phyloP scores from a whole-genome alignment of 345 rosid genomes.

The Populus tremula region DNA sequence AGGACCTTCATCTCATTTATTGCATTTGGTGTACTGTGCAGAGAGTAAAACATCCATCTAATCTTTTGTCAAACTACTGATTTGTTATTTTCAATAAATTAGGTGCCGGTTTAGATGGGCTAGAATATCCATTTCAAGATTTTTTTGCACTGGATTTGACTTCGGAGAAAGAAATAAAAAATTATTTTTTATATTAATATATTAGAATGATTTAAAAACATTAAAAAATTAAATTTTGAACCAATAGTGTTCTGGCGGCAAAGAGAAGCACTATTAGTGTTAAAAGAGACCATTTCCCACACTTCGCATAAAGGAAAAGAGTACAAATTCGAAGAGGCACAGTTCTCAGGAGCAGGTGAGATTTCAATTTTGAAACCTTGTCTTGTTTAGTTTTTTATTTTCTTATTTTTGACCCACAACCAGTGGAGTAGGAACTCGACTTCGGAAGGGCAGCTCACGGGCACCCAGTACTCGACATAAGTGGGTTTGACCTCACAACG shows the following conservation, averaged over 20 bases:
- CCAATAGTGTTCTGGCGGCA: too few species aligned
- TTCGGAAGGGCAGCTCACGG: not conserved
- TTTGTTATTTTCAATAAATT: too few species aligned
- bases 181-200: too few species aligned
- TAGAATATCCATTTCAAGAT: too few species aligned
- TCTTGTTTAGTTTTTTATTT: too few species aligned
- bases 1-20: not conserved
- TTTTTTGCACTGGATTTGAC: too few species aligned
- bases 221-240: too few species aligned
- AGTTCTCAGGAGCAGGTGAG: not conserved
- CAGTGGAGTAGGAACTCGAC: not conserved
- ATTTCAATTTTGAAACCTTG: not conserved
- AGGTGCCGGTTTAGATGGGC: too few species aligned
- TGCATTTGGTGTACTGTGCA: not conserved
- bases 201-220: too few species aligned
- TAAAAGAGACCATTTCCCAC: not conserved
- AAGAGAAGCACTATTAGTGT: too few species aligned
- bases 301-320: not conserved
- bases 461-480: not conserved
- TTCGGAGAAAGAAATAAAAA: too few species aligned
- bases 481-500: not conserved
- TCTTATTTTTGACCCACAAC: not conserved
- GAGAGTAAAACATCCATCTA: not conserved
- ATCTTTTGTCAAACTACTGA: not conserved
- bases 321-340: not conserved